A percentile compares a stretch with the other conserved stretches of the same genome.
phyloP scores from a whole-genome alignment of 2,329 filamentous ascomycete species.

The Didymella keratinophila region DNA sequence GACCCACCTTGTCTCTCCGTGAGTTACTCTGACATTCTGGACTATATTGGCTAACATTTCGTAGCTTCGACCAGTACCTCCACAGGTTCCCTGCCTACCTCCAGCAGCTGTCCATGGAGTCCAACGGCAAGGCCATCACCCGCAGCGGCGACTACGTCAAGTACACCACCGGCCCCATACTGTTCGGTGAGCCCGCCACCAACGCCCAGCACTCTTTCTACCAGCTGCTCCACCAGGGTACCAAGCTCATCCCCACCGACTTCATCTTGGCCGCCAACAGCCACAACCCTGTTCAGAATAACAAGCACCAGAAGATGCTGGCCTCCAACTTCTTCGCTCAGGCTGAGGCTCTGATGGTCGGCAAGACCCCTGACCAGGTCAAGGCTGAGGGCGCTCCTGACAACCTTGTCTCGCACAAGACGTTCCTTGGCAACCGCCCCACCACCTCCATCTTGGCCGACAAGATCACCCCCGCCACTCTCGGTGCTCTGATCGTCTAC shows the following conservation, averaged over 20 bases:
- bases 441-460: constrained; percentile 94
- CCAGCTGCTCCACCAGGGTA: constrained; percentile 98
- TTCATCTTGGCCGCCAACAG: constrained; percentile 97
- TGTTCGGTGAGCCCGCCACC: constrained; percentile 98
- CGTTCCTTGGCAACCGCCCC: constrained; percentile 96
- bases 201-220: constrained; percentile 99
- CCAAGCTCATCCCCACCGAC: constrained; percentile 97
- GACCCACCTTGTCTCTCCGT: constrained; percentile 96
- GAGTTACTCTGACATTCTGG: constrained; percentile 53
- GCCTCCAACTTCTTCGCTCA: constrained; percentile 92
- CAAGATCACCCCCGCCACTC: constrained; percentile 90
- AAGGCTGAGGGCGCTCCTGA: constrained; percentile 76
- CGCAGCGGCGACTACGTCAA: constrained; percentile 87
- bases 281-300: constrained; percentile 92
- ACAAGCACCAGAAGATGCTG: constrained; percentile 96
- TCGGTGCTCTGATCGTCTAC: constrained; percentile 96
- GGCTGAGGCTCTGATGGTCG: constrained; percentile 88
- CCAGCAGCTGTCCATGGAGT: constrained; percentile 99
- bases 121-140: constrained; percentile 96
- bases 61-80: constrained; percentile 95
- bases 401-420: constrained; percentile 93
- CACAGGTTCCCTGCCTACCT: constrained; percentile 99
- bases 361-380: constrained; percentile 83
- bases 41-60: constrained; percentile 15
- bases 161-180: constrained; percentile 94